These are phyloP conservation scores for Jackrogersella minutella DNA, from an alignment of 495 filamentous ascomycete species.

Conservation along the genomic window DNA sequence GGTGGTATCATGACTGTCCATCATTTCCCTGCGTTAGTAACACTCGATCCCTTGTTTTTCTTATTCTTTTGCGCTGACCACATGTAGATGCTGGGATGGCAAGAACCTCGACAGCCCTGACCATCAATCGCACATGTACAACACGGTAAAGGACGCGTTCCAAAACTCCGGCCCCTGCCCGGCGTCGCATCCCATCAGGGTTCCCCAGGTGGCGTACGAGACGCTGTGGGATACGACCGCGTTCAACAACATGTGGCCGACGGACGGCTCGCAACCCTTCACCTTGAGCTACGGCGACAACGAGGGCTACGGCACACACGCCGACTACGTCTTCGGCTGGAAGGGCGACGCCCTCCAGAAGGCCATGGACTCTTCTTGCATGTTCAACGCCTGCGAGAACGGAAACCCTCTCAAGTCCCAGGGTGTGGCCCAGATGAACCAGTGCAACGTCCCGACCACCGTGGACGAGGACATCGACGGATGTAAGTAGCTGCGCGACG, in stretches of 20 bases:
- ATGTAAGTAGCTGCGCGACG: constrained; percentile 49
- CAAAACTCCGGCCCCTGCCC: constrained; percentile 56
- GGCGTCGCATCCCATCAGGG: constrained; percentile 56
- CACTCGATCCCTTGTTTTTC: not conserved
- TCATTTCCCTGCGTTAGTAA: constrained; percentile 60
- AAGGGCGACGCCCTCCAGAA: constrained; percentile 54
- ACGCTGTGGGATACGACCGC: constrained; percentile 60
- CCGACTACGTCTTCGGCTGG: constrained; percentile 59
- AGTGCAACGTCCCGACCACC: constrained; percentile 51
- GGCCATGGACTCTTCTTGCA: constrained; percentile 56
- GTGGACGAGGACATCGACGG: constrained; percentile 56
- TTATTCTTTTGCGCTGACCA: constrained; percentile 12
- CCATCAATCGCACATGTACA: constrained; percentile 64
- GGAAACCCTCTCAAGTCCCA: constrained; percentile 57
- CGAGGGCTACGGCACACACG: constrained; percentile 56
- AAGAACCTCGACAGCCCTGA: constrained; percentile 65
- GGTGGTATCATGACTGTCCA: constrained; percentile 63
- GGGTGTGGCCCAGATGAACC: constrained; percentile 52
- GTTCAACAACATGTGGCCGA: constrained; percentile 58
- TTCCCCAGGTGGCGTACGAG: constrained; percentile 61
- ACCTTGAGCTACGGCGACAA: constrained; percentile 55
- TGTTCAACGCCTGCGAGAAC: constrained; percentile 55
- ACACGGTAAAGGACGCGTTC: constrained; percentile 57
- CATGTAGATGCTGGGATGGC: constrained; percentile 62
- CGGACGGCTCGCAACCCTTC: constrained; percentile 56